Evolutionary conservation across 2,329 filamentous ascomycete species (phyloP), one percentile per base, ranked within the genome.

Genomic region (Talaromyces atroroseus): DNA sequence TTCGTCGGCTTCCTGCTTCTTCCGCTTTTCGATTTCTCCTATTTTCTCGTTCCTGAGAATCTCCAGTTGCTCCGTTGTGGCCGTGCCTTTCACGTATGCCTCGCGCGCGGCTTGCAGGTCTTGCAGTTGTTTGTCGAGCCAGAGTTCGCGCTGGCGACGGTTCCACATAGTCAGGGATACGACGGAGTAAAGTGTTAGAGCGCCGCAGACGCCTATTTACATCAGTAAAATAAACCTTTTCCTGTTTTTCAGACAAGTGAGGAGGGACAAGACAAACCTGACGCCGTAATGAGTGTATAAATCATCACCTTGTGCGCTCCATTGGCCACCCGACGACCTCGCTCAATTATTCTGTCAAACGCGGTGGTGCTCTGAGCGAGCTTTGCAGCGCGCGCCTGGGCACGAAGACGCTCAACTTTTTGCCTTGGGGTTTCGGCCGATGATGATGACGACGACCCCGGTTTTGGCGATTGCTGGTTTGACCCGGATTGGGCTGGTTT

Each of bases 111-210:
- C 67, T 40, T 73, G 68, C n/a, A 78, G 66, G 23, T 64, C 66
- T 60, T 72, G 66, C 51, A 77, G 58, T 63, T 78, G 73, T 49
- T 66, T 69, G 64, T 84, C 79, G 60, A 84, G 78, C 76, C 80
- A 88, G 60, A 86, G 81, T 38, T 77, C 77, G 56, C 81, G 77
- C 74, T 86, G 84, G 58, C 81, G 78, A 55, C 85, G 80, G 69
- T 88, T 88, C 73, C 87, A 84, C 58, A 86, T 71, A 57, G 87
- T 78, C 76, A 88, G 82, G 65, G 86, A 85, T 58, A 82, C 78
- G 61, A 86, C 78, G 10, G 85, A 84, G 68, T 86, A 86, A 40
- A 82, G 77, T 38, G 83, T 84, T 46, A 87, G 79, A 44, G 80
- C 79, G 63, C 78, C 82, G 52, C 80, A 78, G 59, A 86, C 74